A percentile compares a stretch with the other conserved stretches of the same genome.
Evolutionary conservation across 768 basidiomycete species (phyloP).

Genomic region (Kwoniella shandongensis): DNA sequence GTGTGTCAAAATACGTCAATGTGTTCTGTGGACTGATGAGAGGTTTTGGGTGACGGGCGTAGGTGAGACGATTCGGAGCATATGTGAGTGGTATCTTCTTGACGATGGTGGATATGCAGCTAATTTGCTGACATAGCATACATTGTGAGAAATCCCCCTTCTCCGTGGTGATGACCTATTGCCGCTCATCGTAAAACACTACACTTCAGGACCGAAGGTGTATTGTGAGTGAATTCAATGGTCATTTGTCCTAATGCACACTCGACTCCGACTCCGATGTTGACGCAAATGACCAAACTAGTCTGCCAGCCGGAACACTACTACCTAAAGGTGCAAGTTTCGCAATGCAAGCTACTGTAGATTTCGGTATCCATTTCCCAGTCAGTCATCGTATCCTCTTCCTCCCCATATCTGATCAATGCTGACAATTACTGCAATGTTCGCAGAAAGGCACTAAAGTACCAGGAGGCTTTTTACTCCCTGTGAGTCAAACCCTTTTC

Average conservation of each 20-base stretch:
- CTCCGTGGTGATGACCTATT: not conserved
- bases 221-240: conserved; percentile 33
- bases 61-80: conserved; percentile 45
- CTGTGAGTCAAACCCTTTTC: too few species aligned
- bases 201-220: conserved; percentile 37
- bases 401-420: not conserved
- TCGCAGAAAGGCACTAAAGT: conserved; percentile 44
- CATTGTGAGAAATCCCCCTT: conserved; percentile 37
- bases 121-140: conserved; percentile 33
- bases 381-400: conserved; percentile 19
- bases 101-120: not conserved
- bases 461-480: conserved; percentile 45
- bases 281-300: too few species aligned
- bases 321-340: conserved; percentile 46
- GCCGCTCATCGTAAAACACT: not conserved
- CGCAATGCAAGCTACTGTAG: conserved; percentile 47
- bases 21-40: not conserved
- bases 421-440: not conserved
- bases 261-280: too few species aligned
- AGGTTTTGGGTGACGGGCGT: not conserved
- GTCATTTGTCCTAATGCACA: not conserved
- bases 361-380: conserved; percentile 48
- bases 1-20: not conserved
- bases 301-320: conserved; percentile 46
- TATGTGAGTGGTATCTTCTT: conserved; percentile 38